Evolutionary conservation across 1,284 basidiomycete genomes (phyloP).

Genomic region (Papiliotrema fonsecae): DNA sequence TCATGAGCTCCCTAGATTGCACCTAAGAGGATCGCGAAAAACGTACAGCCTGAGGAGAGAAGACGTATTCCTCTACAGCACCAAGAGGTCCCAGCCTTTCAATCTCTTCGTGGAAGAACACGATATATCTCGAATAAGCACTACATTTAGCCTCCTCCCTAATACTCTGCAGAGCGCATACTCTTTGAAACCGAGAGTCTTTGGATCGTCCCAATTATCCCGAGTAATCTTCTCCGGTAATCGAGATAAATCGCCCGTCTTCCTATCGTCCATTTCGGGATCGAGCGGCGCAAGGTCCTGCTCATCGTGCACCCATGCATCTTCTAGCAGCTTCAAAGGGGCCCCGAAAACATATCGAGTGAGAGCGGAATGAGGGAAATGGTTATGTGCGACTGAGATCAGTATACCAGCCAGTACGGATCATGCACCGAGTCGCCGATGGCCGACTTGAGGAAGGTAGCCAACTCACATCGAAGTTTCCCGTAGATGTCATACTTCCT

Average conservation of each 20-base stretch:
- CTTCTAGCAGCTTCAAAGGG: slow-evolving; percentile 53
- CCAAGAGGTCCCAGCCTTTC: slow-evolving; percentile 49
- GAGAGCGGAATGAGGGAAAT: slow-evolving; percentile 53
- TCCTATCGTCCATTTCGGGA: slow-evolving; percentile 42
- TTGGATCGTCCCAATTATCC: slow-evolving; percentile 53
- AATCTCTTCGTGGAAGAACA: slow-evolving; percentile 57
- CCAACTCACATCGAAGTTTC: slow-evolving; percentile 25
- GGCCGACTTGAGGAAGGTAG: neutral
- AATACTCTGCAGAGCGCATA: slow-evolving; percentile 29
- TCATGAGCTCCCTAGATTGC: neutral
- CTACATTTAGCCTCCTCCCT: slow-evolving; percentile 27
- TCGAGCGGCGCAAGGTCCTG: slow-evolving; percentile 52
- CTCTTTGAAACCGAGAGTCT: slow-evolving; percentile 57
- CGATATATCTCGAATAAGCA: slow-evolving; percentile 55
- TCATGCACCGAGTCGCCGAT: too few relatives aligned
- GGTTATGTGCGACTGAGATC: slow-evolving; percentile 54
- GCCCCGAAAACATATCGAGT: slow-evolving; percentile 64
- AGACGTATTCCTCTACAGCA: slow-evolving; percentile 56
- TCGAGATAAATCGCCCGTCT: slow-evolving; percentile 15
- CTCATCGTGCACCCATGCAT: slow-evolving; percentile 35
- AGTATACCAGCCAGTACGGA: too few relatives aligned
- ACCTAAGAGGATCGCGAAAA: neutral
- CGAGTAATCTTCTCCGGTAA: slow-evolving; percentile 27
- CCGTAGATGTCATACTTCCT: slow-evolving; percentile 58
- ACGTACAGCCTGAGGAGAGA: slow-evolving; percentile 47